phyloP scores from a whole-genome alignment of 306 rosid species.

The Quercus cerris region DNA sequence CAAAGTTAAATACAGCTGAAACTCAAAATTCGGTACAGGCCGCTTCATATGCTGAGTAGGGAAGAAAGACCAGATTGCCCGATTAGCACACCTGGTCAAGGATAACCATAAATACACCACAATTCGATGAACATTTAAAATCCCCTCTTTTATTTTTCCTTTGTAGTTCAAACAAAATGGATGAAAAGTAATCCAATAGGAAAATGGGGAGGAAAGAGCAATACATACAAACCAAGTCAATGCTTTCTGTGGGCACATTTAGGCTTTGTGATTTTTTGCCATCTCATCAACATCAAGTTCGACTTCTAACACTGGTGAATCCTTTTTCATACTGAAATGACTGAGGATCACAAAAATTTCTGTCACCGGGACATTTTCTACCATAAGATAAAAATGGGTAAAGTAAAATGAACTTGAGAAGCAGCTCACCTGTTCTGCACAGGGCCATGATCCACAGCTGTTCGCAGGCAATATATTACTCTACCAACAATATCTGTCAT shows the following conservation, averaged over 20 bases:
- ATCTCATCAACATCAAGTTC: constrained; percentile 90
- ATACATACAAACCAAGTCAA: constrained; percentile 38
- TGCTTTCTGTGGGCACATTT: constrained; percentile 27
- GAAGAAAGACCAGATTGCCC: constrained; percentile 15
- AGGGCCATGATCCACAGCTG: constrained; percentile 94
- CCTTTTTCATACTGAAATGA: constrained; percentile 57
- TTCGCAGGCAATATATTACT: constrained; percentile 81
- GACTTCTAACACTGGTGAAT: constrained; percentile 68
- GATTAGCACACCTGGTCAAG: constrained; percentile 17
- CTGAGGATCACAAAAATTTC: constrained; percentile 41
- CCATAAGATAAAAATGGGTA: constrained; percentile 4
- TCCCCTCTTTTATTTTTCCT: constrained; percentile 31
- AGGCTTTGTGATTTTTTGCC: constrained; percentile 73
- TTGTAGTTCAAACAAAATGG: constrained; percentile 24
- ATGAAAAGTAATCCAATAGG: constrained; percentile 18
- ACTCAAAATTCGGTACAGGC: constrained; percentile 21
- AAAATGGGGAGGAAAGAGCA: constrained; percentile 24
- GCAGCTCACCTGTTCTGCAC: constrained; percentile 74
- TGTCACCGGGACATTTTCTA: background rate
- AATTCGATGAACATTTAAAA: constrained; percentile 24
- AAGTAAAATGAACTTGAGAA: constrained; percentile 3
- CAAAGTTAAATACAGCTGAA: constrained; percentile 1
- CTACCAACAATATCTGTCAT: constrained; percentile 86
- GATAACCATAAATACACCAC: constrained; percentile 18
- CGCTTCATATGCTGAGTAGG: constrained; percentile 18